Conservation (phyloP, 2,329 filamentous ascomycete species). For the Epichloe brachyelytri region DNA sequence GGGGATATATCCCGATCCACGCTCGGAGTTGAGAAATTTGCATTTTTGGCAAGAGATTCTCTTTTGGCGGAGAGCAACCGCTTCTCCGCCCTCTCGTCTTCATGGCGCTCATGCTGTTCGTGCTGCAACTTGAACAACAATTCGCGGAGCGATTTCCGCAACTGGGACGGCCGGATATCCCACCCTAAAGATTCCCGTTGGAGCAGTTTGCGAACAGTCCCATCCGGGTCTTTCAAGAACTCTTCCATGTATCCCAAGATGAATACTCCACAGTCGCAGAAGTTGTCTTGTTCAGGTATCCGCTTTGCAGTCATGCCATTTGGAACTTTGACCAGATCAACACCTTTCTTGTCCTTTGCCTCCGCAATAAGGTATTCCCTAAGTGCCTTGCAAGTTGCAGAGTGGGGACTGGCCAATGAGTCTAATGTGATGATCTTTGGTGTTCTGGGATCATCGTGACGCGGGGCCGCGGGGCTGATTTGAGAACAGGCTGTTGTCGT, state of each 20-base stretch:
- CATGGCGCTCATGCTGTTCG: slow-evolving; percentile 36
- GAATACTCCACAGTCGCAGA: slow-evolving; percentile 80
- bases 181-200: slow-evolving; percentile 38
- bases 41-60: slow-evolving; percentile 1
- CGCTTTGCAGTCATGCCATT: slow-evolving; percentile 54
- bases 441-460: slow-evolving; percentile 29
- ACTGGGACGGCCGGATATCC: slow-evolving; percentile 41
- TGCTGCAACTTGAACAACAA: slow-evolving; percentile 51
- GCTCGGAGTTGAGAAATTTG: not conserved
- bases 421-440: slow-evolving; percentile 78
- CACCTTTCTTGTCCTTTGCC: slow-evolving; percentile 45
- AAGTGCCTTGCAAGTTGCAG: slow-evolving; percentile 50
- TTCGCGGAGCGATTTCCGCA: slow-evolving; percentile 53
- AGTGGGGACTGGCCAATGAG: slow-evolving; percentile 58
- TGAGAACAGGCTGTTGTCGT: slow-evolving; percentile 8
- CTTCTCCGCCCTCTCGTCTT: slow-evolving; percentile 21
- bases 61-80: slow-evolving; percentile 17
- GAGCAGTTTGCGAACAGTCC: slow-evolving; percentile 55
- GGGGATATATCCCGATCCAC: not conserved
- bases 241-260: slow-evolving; percentile 72
- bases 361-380: slow-evolving; percentile 69
- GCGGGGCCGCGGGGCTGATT: not conserved
- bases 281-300: slow-evolving; percentile 73
- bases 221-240: slow-evolving; percentile 63
- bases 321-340: slow-evolving; percentile 24